Base-by-base conservation (phyloP, 352 stramenopile species). In the Phytophthora pistaciae region DNA sequence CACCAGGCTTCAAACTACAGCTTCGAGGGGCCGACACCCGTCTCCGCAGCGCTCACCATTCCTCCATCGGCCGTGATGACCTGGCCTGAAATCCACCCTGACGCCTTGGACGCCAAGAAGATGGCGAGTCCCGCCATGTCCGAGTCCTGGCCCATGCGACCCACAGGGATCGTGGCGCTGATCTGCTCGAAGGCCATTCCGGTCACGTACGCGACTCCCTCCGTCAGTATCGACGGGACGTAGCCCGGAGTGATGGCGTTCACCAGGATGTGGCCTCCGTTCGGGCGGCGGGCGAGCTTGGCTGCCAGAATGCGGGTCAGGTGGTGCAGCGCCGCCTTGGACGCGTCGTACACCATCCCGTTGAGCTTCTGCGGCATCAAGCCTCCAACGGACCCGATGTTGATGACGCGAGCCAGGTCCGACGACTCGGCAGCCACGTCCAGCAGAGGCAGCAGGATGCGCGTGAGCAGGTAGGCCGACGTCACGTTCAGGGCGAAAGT, bases 111-210 rank as follows among this genome's bases (percentile, higher is more conserved):
- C 23, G 86, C 83, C 49, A 99, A 68, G 75, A 98, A 99, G 52
- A 99, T 85, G 56, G 88, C 94, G 33, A 97, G 87, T n/a, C 93
- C 96, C 6, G 91, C 94, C 90, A 99, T 98, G 79, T 99, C 97
- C 62, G 94, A 82, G 25, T 84, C 72, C 48, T 90, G 77, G 20
- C 97, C 96, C 68, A 91, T 83, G 61, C 95, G 82, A 53, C 87
- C 74, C 25, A 98, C 67, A 10, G 96, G 95, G 50, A 97, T 92
- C 36, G n/a, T 16, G 11, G 40, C 9, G 10, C n/a, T 18, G 4
- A 56, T 56, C 50, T 56, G 21, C 20, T 56, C n/a, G 23, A 56
- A 56, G 3, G 50, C 8, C 50, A 38, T 56, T 21, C 84, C 75
- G 3, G 75, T 83, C 48, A 75, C 73, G 10, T 82, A 77, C 7